Evolutionary conservation across 148 eudicot species (phyloP).

Genomic region (Cornus kousa): DNA sequence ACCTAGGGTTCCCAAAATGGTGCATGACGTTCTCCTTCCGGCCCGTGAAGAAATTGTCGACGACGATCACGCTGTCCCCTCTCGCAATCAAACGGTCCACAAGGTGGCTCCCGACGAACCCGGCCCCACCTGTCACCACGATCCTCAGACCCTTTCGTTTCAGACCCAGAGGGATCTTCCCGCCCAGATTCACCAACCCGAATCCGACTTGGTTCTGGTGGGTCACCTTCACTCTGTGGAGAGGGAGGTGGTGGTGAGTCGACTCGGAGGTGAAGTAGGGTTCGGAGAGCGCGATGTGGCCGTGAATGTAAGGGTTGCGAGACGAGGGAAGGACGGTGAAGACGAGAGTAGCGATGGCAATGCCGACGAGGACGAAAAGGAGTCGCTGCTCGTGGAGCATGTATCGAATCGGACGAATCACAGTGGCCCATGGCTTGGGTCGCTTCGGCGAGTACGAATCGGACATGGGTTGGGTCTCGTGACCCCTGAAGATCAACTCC

Average conservation of each 20-base stretch:
- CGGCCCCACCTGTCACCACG: conserved; percentile 71
- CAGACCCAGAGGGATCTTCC: conserved; percentile 53
- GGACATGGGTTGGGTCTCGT: conserved; percentile 37
- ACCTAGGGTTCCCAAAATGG: conserved; percentile 69
- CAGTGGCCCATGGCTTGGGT: conserved; percentile 53
- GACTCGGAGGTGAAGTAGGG: conserved; percentile 33
- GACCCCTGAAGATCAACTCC: conserved; percentile 67
- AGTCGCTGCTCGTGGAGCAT: conserved; percentile 76
- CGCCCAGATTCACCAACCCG: conserved; percentile 18
- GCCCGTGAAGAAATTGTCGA: conserved; percentile 68
- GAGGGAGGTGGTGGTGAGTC: background rate
- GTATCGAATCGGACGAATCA: conserved; percentile 62
- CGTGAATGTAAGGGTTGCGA: conserved; percentile 5
- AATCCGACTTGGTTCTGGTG: background rate
- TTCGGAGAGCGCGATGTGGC: conserved; percentile 12
- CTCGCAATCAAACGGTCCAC: conserved; percentile 58
- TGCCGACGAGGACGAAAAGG: conserved; percentile 68
- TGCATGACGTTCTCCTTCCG: conserved; percentile 72
- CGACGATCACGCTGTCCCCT: conserved; percentile 73
- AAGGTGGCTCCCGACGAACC: conserved; percentile 65
- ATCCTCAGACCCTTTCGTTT: conserved; percentile 46
- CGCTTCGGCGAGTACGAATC: conserved; percentile 72
- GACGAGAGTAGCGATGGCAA: conserved; percentile 57
- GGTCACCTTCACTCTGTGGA: background rate
- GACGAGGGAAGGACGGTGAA: conserved; percentile 53